These are phyloP conservation scores for Talaromyces verruculosus DNA, from an alignment of 2,329 filamentous ascomycete species.

Conservation along the genomic window DNA sequence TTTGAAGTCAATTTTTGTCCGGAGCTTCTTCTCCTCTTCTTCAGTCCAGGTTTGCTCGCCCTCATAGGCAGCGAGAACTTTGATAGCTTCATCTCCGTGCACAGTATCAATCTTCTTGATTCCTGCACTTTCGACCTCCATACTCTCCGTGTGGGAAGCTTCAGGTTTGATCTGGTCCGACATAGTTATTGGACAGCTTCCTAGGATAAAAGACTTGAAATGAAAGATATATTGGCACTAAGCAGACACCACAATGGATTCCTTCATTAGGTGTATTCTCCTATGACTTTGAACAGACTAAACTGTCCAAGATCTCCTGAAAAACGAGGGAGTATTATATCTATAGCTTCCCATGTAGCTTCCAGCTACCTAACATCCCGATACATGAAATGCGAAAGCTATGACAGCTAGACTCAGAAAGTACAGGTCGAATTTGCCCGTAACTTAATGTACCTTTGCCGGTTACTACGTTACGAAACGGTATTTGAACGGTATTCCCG, in stretches of 20 bases:
- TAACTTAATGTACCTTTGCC: background rate
- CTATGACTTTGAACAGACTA: background rate
- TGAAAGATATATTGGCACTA: background rate
- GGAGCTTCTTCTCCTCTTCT: constrained; percentile 9
- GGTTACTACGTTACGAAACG: background rate
- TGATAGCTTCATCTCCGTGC: constrained; percentile 6
- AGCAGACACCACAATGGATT: background rate
- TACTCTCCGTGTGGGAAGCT: background rate
- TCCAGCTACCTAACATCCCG: background rate
- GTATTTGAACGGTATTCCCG: background rate
- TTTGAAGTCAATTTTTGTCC: background rate
- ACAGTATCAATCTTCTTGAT: background rate
- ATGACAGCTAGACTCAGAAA: background rate
- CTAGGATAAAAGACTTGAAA: background rate
- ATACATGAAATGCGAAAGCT: background rate
- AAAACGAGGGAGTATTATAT: background rate
- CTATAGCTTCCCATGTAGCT: background rate
- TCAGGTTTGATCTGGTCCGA: background rate
- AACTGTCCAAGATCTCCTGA: background rate
- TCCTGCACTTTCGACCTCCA: background rate
- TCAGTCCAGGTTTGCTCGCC: constrained; percentile 5
- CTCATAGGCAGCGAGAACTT: constrained; percentile 3
- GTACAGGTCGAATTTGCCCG: background rate
- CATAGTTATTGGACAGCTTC: background rate
- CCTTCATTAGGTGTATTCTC: background rate